Base-by-base conservation (phyloP, 768 basidiomycete genomes). In the Rhodocollybia butyracea region DNA sequence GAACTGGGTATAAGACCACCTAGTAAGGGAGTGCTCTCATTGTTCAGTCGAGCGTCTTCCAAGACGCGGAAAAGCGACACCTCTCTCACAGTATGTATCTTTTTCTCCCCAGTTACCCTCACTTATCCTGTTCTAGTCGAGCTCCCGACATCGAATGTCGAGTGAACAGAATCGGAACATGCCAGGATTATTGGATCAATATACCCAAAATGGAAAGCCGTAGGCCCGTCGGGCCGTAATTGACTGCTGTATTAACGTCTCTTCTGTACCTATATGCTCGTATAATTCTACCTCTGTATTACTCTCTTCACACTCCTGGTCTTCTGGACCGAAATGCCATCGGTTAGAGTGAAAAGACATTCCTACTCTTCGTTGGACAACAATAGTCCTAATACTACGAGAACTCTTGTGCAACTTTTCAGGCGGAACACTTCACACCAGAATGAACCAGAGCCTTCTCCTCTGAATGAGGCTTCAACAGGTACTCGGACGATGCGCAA, bases 301-400 rank as follows among this genome's bases (percentile, higher is more conserved):
- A 11, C 27, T 41, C 29, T 34, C 36, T 13, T 26, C 32, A 17
- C 38, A 19, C 19, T 17, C 19, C 31, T 31, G 22, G 32, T 13
- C 22, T 30, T 13, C 31, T 45, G 3, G 11, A 19, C 31, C 13
- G 26, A 50, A 27, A 80, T 81, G 78, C 78, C 80, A 34, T 82
- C 81, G 38, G 70, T 82, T 53, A 73, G 77, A 61, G 70, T 82
- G 51, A 75, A 68, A 64, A 66, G 68, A 19, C 53, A 54, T 66
- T 65, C 27, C 58, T 67, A 10, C 73, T 73, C 59, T 63, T 65
- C n/a, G 57, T 60, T 32, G 61, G 70, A 46, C 56, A 51, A 50
- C 63, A 32, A 53, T 60, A 22, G 45, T 51, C 41, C 32, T 64
- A 26, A 64, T 66, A 55, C 13, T 27, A 22, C 34, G 17, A 56